Evolutionary conservation across 1,284 basidiomycete species (phyloP).

Genomic region (Anthracocystis panici-leucophaei): DNA sequence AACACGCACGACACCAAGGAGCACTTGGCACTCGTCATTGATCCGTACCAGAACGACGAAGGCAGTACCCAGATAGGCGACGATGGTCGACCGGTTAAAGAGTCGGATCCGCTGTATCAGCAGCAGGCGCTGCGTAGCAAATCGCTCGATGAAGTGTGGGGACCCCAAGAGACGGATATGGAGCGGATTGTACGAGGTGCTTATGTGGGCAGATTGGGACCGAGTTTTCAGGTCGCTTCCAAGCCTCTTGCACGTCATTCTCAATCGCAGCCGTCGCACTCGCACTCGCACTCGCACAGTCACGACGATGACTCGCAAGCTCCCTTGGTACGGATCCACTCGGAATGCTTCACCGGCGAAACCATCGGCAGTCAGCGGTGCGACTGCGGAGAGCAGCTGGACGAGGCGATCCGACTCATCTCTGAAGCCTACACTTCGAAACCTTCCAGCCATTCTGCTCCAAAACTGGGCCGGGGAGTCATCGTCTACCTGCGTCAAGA

Average conservation of each 20-base stretch:
- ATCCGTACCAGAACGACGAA: constrained; percentile 71
- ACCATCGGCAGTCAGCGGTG: constrained; percentile 98
- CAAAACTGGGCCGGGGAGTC: constrained; percentile 75
- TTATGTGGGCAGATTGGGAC: constrained; percentile 85
- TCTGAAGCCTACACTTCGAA: constrained; percentile 71
- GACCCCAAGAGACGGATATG: constrained; percentile 86
- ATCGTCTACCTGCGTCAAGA: constrained; percentile 98
- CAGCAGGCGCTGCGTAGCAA: constrained; percentile 78
- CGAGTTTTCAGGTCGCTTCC: constrained; percentile 75
- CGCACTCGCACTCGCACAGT: constrained; percentile 34
- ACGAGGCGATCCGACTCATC: constrained; percentile 93
- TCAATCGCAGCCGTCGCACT: constrained; percentile 47
- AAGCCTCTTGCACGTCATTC: constrained; percentile 69
- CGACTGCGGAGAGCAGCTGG: constrained; percentile 98
- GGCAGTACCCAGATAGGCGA: constrained; percentile 20
- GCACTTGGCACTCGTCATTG: constrained; percentile 96
- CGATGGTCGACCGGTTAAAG: constrained; percentile 40
- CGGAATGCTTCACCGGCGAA: constrained; percentile 98
- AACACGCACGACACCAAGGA: constrained; percentile 91
- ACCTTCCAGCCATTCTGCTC: not conserved
- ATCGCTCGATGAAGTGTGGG: constrained; percentile 88
- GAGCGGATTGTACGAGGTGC: constrained; percentile 94
- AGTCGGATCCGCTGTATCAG: constrained; percentile 40
- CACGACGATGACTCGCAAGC: constrained; percentile 65
- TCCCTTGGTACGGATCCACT: constrained; percentile 94